Percentiles rank a stretch among this genome's conserved stretches.
Conservation (phyloP, 768 basidiomycete species). For the Pulveroboletus ravenelii region DNA sequence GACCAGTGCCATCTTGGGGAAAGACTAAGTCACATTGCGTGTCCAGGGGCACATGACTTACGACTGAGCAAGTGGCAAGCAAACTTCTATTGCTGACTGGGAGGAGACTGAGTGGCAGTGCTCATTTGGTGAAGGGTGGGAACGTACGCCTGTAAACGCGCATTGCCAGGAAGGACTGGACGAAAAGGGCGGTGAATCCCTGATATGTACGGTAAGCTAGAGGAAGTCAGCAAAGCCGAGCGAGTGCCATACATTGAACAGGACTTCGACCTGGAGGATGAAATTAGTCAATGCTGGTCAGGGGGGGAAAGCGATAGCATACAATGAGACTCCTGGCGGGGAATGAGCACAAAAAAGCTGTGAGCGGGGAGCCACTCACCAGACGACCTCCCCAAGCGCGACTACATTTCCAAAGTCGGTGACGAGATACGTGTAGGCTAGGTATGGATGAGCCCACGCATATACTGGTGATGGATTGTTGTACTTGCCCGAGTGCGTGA, state of each 20-base stretch:
- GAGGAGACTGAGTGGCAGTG: constrained; percentile 10
- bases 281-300: neutral
- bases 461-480: neutral
- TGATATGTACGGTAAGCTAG: constrained; percentile 5
- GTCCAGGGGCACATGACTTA: constrained; percentile 2
- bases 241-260: constrained; percentile 43
- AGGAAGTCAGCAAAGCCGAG: neutral
- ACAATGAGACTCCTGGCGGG: constrained; percentile 25
- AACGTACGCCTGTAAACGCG: constrained; percentile 49
- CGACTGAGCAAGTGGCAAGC: constrained; percentile 37
- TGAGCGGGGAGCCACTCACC: constrained; percentile 30
- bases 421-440: constrained; percentile 49
- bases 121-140: neutral
- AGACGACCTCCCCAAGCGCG: constrained; percentile 38
- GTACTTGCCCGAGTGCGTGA: constrained; percentile 47
- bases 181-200: constrained; percentile 49
- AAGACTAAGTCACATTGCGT: neutral
- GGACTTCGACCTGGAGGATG: constrained; percentile 41
- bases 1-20: constrained; percentile 30
- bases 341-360: constrained; percentile 1
- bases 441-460: neutral
- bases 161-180: constrained; percentile 53
- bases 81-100: constrained; percentile 50
- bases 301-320: neutral
- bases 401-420: constrained; percentile 33